Base-by-base conservation (phyloP, 1,284 basidiomycete species). In the Moesziomyces aphidis region DNA sequence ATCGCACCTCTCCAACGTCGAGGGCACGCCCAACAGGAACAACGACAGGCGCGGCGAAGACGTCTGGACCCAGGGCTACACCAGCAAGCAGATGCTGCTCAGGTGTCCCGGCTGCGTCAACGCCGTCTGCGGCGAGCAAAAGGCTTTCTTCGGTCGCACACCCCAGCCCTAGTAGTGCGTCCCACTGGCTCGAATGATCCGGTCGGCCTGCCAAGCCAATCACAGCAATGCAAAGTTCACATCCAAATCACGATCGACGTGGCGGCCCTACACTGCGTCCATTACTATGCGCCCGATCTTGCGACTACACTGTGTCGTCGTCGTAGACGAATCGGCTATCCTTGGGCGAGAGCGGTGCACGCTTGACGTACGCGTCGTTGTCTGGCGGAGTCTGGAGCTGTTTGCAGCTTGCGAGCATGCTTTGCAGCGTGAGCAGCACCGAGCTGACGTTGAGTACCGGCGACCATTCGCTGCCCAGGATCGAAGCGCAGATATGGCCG, bases 31-130 rank as follows among this genome's bases (percentile, higher is more conserved):
- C n/a, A 68, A 56, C 53, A 56, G 60, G 48, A 57, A 61, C 39
- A 13, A 42, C 19, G 65, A 70, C 24, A 68, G 53, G 58, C 72
- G 58, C 11, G 74, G 64, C 19, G 59, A 78, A 19, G 50, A 74
- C 26, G 60, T 73, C 34, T 83, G 81, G 81, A 76, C 69, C 23
- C 81, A 82, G 56, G 80, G 82, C 9, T 61, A 48, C 88, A 90
- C 90, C 39, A 92, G 91, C 77, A 86, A 90, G 42, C 97, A 99
- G 86, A 88, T 99, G 87, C 88, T 88, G 26, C 88, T 99, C 60
- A 89, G 95, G 57, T 99, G 96, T 87, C 97, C 95, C 1, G 93
- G 93, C 1, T 99, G 96, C 86, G 92, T 89, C 50, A 97, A 95
- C 83, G 89, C 90, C 49, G 92, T 91, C 36, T 99, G 96, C 85